Evolutionary conservation across 2,329 filamentous ascomycete genomes (phyloP), one percentile per base, ranked within the genome.

Genomic region (Diaporthe batatas): DNA sequence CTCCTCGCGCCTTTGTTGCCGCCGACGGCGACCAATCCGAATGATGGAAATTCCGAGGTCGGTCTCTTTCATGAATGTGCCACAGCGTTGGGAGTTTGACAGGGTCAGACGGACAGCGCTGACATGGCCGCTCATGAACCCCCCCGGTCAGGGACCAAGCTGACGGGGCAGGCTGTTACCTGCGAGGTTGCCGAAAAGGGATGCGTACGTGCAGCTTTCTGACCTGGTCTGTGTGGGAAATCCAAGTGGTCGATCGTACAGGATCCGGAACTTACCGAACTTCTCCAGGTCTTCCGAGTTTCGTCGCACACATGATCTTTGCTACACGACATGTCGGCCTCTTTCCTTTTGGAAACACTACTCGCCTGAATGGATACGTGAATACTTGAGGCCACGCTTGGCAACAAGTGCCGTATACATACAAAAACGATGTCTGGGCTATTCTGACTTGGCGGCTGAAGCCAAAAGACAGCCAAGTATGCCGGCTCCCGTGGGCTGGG

Each of bases 261-360:
- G 44, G 62, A 65, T 51, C 62, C 62, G 62, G 62, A 65, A 65
- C 44, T 39, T 65, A 51, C 62, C 62, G 62, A 51, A 18, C 8
- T 36, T 36, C n/a, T 23, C 29, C 62, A 51, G 62, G 21, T 25
- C 44, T 32, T 53, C 25, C 47, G 47, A 39, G 62, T 32, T 44
- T 53, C 62, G 62, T 67, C 62, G 62, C 44, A 51, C 32, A 36
- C 1, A 5, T 7, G 47, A 25, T 25, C 39, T 7, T 16, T 47
- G 58, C 47, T 39, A 32, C 12, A 53, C 10, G 18, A 36, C 18
- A 25, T 25, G 6, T 53, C 32, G 18, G n/a, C 32, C 21, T 16
- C 12, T 12, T 34, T 12, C 23, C 14, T 11, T 23, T 25, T 25
- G 3, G 7, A 18, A 53, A 25, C 14, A 1, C 1, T 1, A 8